phyloP scores from a whole-genome alignment of 1,284 basidiomycete species.

The Neolentinus lepideus region DNA sequence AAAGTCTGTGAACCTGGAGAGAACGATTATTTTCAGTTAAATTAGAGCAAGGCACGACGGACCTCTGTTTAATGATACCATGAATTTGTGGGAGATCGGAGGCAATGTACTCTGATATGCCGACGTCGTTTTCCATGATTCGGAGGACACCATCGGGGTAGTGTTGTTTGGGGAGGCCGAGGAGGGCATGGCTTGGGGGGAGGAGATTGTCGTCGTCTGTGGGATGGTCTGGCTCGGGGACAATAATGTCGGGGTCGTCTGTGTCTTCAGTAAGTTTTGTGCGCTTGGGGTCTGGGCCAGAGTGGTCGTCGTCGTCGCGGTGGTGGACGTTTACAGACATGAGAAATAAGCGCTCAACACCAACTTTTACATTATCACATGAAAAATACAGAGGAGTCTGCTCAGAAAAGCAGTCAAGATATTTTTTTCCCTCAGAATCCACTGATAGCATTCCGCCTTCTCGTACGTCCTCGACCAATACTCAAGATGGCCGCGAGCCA shows the following conservation, averaged over 20 bases:
- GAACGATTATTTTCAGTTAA: slow-evolving; percentile 6
- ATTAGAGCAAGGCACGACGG: slow-evolving; percentile 12
- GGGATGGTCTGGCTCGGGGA: not conserved
- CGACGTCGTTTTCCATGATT: slow-evolving; percentile 79
- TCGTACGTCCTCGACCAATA: no score
- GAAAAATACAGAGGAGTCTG: no score
- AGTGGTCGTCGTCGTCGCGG: slow-evolving; percentile 41
- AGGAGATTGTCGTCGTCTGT: slow-evolving; percentile 38
- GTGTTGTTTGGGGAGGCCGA: slow-evolving; percentile 48
- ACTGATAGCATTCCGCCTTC: no score
- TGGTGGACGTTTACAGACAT: slow-evolving; percentile 27
- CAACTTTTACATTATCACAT: not conserved
- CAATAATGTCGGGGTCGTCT: slow-evolving; percentile 9
- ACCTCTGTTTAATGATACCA: slow-evolving; percentile 96
- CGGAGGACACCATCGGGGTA: slow-evolving; percentile 41
- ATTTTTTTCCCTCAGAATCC: no score
- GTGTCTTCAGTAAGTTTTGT: slow-evolving; percentile 35
- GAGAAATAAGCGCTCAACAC: not conserved
- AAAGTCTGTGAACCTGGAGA: slow-evolving; percentile 86
- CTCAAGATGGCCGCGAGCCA: no score
- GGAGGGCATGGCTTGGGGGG: slow-evolving; percentile 64
- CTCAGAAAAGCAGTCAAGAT: no score
- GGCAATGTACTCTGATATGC: slow-evolving; percentile 85
- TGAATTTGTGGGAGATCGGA: slow-evolving; percentile 65
- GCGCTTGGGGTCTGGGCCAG: slow-evolving; percentile 43